Evolutionary conservation across 208 protist species (phyloP), one percentile per base, ranked within the genome.

Genomic region (Perkinsela sp.): DNA sequence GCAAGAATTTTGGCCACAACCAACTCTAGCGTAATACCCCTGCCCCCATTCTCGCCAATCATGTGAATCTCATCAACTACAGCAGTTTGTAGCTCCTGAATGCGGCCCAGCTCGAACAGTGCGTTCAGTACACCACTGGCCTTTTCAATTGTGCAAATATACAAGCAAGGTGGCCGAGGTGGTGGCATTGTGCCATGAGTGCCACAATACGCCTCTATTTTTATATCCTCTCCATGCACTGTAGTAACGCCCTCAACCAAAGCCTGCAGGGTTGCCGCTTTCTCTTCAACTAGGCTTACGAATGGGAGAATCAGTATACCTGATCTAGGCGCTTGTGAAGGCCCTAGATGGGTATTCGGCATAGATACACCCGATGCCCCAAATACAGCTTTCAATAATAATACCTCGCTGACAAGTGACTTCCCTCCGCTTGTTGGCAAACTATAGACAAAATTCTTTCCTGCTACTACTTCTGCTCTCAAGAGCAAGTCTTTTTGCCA

Each of bases 1-100:
- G 29, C 1, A 28, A 69, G 2, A 29, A 85, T 28, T 71, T 87
- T 81, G 30, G 32, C 73, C 1, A 87, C 66, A 16, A 84, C 0
- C 1, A 30, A 22, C 74, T 86, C 81, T 28, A 86, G 30, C 16
- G 76, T 15, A 30, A 30, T n/a, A 30, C 82, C 81, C 28, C 78
- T 31, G 1, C 0, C 13, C 2, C 67, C 48, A 57, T 6, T 57
- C 30, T 89, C 81, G 22, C 75, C 74, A 13, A 87, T 0, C 82
- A 87, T 87, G 75, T 89, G 83, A 1, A 89, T 28, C 70, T 87
- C 82, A 69, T 87, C 82, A 0, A 87, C 66, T 28, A 87, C 78
- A 16, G 87, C 31, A n/a, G 69, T 29, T 31, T 77, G 68, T 22
- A 88, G 32, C 66, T 86, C 72, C 32, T 74, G 6, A 28, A 78